These are phyloP conservation scores for Vigna angularis DNA, from an alignment of 306 rosid species.

Conservation along the genomic window DNA sequence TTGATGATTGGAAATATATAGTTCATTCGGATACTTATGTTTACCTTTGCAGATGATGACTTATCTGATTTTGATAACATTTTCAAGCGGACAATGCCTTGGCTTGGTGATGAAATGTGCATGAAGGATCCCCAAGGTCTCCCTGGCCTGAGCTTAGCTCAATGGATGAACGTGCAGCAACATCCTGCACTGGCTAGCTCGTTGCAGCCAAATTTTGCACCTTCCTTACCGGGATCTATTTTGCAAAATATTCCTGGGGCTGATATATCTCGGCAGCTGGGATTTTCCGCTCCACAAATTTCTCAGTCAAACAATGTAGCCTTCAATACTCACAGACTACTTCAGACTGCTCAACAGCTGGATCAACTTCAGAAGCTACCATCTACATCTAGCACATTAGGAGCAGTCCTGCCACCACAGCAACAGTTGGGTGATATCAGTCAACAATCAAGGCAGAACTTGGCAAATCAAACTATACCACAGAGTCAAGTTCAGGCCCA, in stretches of 20 bases:
- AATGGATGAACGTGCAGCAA: conserved; percentile 98
- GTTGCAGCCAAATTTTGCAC: conserved; percentile 72
- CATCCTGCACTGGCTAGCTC: conserved; percentile 71
- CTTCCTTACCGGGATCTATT: conserved; percentile 69
- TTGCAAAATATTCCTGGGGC: conserved; percentile 71
- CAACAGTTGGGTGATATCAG: conserved; percentile 68
- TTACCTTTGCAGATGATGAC: conserved; percentile 73
- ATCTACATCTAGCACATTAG: conserved; percentile 55
- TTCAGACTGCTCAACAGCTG: conserved; percentile 76
- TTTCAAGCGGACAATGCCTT: conserved; percentile 85
- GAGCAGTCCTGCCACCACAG: conserved; percentile 60
- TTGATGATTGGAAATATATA: background rate
- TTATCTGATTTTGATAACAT: conserved; percentile 68
- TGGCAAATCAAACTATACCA: conserved; percentile 64
- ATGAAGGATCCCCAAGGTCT: conserved; percentile 85
- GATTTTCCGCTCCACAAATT: conserved; percentile 66
- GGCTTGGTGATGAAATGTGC: conserved; percentile 86
- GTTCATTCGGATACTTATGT: conserved; percentile 7
- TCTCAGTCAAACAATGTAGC: conserved; percentile 71
- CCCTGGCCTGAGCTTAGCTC: conserved; percentile 88
- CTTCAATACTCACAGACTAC: conserved; percentile 66
- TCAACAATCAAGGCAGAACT: conserved; percentile 63
- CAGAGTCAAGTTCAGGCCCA: conserved; percentile 75
- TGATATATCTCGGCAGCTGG: conserved; percentile 78
- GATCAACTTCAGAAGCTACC: conserved; percentile 77